Percentiles rank a stretch among this genome's conserved stretches.
Conservation (phyloP, 1,284 basidiomycete genomes). For the Pholiota adiposa region DNA sequence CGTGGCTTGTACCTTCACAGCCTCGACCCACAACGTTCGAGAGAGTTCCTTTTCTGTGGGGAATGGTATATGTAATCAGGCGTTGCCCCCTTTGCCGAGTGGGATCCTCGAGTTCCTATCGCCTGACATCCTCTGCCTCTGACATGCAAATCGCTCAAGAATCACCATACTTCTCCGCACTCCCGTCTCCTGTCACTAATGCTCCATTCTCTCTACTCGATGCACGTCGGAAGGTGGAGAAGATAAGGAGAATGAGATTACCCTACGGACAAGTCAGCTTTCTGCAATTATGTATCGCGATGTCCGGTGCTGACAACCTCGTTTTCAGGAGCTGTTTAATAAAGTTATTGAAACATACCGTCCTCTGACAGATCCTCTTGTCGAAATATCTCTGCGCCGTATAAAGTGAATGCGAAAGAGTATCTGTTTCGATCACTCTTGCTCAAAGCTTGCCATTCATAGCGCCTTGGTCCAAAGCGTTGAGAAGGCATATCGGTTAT, state of each 20-base stretch:
- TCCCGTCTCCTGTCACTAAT: background rate
- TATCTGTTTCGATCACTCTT: background rate
- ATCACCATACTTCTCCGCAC: background rate
- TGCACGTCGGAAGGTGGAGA: background rate
- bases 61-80: background rate
- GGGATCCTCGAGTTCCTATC: background rate
- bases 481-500: background rate
- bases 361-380: background rate
- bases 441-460: background rate
- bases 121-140: background rate
- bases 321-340: background rate
- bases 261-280: background rate
- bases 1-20: background rate
- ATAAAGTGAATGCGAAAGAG: background rate
- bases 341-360: background rate
- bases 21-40: background rate
- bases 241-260: background rate
- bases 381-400: background rate
- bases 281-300: background rate
- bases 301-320: background rate
- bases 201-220: background rate
- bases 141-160: background rate
- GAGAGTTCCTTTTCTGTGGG: background rate
- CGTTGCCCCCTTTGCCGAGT: background rate
- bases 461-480: background rate